Base-by-base conservation (phyloP, 805 yeast species). In the Candida ulmi region DNA sequence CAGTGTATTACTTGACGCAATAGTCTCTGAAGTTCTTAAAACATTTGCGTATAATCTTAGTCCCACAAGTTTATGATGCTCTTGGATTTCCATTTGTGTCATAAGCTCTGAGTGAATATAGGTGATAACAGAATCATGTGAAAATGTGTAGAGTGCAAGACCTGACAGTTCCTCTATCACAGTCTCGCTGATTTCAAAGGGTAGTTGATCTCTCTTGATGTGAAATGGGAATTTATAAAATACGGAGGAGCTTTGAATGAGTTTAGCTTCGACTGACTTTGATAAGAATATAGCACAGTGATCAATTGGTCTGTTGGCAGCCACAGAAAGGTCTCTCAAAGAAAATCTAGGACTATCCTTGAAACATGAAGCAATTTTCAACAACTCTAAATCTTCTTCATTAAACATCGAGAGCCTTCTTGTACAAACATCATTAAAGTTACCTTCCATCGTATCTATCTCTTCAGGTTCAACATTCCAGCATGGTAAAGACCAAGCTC, bases 221-320 rank as follows among this genome's bases (percentile, higher is more conserved):
- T 67, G 68, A 40, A 71, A 68, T 8, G 79, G 78, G 17, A 71
- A 54, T 45, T 74, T 74, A 49, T 71, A 71, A 43, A 64, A 66
- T 2, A 68, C 54, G 19, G 68, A 63, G 12, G 62, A 51, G 1
- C 77, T 74, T 2, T 47, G 44, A 6, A 74, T 48, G 3, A 72
- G 30, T 13, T 56, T 51, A 11, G 54, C 35, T 21, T 63, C 61
- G 11, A 65, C 47, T 15, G 68, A 65, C 29, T 59, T 50, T 19
- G 58, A 61, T 5, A 72, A 38, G 12, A 65, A 52, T 17, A 48
- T 47, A 23, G 60, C 55, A 3, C 65, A 60, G n/a, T 59, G 60
- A 6, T 50, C 39, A 12, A 70, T 41, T 1, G 72, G 47, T 27
- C 48, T 43, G 2, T 61, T 60, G 6, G 71, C 53, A 2, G 66